A percentile compares a stretch with the other conserved stretches of the same genome.
Conservation (phyloP, 192 early-diverging fungal genomes). For the Coemansia sp. region DNA sequence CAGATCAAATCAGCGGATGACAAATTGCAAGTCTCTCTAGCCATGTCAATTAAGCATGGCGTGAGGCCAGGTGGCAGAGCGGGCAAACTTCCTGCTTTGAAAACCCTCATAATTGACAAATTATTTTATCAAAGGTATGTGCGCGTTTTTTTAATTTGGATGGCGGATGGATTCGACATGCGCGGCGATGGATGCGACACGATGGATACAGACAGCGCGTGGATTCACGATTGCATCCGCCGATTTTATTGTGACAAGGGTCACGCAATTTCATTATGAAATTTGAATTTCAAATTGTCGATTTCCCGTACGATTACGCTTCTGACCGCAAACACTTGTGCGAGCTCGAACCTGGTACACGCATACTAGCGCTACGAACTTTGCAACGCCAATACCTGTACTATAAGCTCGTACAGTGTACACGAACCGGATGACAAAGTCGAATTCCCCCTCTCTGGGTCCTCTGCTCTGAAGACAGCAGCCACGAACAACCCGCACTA, state of each 20-base stretch:
- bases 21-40: not conserved
- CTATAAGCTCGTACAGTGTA: not conserved
- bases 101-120: not conserved
- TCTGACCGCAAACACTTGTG: not conserved
- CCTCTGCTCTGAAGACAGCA: no score
- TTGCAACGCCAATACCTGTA: not conserved
- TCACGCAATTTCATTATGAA: not conserved
- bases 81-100: conserved; percentile 6
- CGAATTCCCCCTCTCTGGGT: no score
- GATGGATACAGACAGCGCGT: not conserved
- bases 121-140: conserved; percentile 6
- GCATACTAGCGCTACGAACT: not conserved
- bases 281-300: not conserved
- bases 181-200: conserved; percentile 1
- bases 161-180: conserved; percentile 3
- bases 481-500: not conserved
- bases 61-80: not conserved
- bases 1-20: not conserved
- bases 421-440: not conserved
- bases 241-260: not conserved
- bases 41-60: not conserved
- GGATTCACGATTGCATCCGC: not conserved
- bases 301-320: not conserved
- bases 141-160: not conserved
- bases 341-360: not conserved